Evolutionary conservation across 768 basidiomycete genomes (phyloP), one percentile per base, ranked within the genome.

Genomic region (Leucocoprinus leucothites): DNA sequence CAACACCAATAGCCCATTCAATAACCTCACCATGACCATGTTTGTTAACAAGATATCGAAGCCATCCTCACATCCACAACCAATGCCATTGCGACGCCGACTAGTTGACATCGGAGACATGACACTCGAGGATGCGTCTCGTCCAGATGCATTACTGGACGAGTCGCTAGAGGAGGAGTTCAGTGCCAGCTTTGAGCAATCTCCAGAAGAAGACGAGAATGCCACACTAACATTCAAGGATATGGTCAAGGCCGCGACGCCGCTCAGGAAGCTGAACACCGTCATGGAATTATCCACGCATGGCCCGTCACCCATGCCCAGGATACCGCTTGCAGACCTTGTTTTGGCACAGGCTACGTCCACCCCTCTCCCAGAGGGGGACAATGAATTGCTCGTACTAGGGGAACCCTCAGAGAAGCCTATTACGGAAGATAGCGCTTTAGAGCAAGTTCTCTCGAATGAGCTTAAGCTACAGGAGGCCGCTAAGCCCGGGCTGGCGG

Each of bases 81-180:
- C 69, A 21, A 61, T 67, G 35, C 65, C 64, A 22, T 67, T 73
- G 49, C 74, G 68, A 40, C 71, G 69, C 40, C 73, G 77, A 31
- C 72, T 81, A 36, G 66, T 80, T 34, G 80, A 81, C 63, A 63
- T 82, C 45, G 80, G 80, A 24, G 80, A 82, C 57, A 66, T 73
- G 9, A 79, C 80, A 0, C 61, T 75, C 24, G 71, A 74, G 46
- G 72, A 77, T 45, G 60, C 67, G 9, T 66, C 66, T 19, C 43
- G 25, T 18, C 65, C 68, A 7, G 61, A 64, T 47, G 63, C 67
- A 25, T 58, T 73, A 45, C 62, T 71, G 18, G 67, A 64, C 11
- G 71, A 71, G 43, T 67, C 69, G n/a, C 53, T 65, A 3, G 66
- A 72, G 34, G 66, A 65, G 9, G 62, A 63, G 31, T 56, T 65